phyloP scores from a whole-genome alignment of 306 rosid genomes.

The Sindora glabra region DNA sequence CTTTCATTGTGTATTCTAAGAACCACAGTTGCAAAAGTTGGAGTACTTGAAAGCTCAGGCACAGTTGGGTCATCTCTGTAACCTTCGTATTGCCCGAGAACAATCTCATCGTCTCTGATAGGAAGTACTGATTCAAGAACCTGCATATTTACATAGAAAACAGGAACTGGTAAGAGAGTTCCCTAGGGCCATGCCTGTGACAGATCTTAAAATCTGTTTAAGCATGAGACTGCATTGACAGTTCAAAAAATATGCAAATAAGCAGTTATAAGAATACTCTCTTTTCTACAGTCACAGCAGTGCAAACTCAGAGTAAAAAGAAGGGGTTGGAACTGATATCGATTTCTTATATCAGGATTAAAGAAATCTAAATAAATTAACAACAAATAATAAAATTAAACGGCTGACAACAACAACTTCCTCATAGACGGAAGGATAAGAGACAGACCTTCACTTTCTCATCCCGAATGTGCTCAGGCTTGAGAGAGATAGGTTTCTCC shows the following conservation, averaged over 20 bases:
- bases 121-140: constrained; percentile 93
- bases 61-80: constrained; percentile 92
- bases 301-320: too few relatives aligned
- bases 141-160: constrained; percentile 36
- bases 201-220: background rate
- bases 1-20: constrained; percentile 88
- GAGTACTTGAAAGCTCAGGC: constrained; percentile 86
- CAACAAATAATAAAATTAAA: background rate
- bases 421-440: constrained; percentile 1
- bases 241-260: too few relatives aligned
- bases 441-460: constrained; percentile 91
- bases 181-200: background rate
- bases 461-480: constrained; percentile 89
- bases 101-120: constrained; percentile 70
- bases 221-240: too few relatives aligned
- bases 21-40: constrained; percentile 83
- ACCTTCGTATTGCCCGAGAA: constrained; percentile 95
- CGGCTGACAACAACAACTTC: background rate
- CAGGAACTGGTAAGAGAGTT: background rate
- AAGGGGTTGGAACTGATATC: too few relatives aligned
- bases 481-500: constrained; percentile 94
- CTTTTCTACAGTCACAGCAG: too few relatives aligned
- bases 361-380: background rate
- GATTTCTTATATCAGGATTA: background rate
- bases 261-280: too few relatives aligned